Conservation (phyloP, 805 yeast species). For the Schwanniomyces polymorphus region DNA sequence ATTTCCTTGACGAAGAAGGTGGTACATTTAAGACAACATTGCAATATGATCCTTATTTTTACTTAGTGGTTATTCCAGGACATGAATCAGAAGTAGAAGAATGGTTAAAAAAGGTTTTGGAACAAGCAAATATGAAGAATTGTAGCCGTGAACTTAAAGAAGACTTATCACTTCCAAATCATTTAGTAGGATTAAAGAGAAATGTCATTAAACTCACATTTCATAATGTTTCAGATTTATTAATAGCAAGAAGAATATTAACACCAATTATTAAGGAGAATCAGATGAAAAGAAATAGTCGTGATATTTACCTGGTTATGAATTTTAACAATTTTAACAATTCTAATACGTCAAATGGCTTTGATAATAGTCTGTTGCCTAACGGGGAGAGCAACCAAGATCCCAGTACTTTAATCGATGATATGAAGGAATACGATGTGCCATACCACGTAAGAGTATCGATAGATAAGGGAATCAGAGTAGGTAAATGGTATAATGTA, state of each 20-base stretch:
- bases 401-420: slow-evolving; percentile 68
- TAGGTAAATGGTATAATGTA: slow-evolving; percentile 94
- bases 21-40: slow-evolving; percentile 89
- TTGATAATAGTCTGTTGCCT: slow-evolving; percentile 8
- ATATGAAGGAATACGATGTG: slow-evolving; percentile 90
- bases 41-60: slow-evolving; percentile 84
- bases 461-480: slow-evolving; percentile 84
- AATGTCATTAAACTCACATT: slow-evolving; percentile 68
- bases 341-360: slow-evolving; percentile 28
- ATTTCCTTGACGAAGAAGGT: slow-evolving; percentile 94
- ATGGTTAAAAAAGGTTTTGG: slow-evolving; percentile 66
- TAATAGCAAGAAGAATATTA: slow-evolving; percentile 69
- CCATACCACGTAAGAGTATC: slow-evolving; percentile 96
- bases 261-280: slow-evolving; percentile 73
- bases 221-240: slow-evolving; percentile 70
- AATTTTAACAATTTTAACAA: slow-evolving; percentile 36
- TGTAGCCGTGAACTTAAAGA: slow-evolving; percentile 64
- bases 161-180: slow-evolving; percentile 82
- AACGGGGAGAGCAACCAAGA: slow-evolving; percentile 32
- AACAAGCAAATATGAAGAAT: slow-evolving; percentile 54
- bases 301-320: slow-evolving; percentile 65
- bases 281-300: slow-evolving; percentile 56
- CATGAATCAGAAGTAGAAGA: slow-evolving; percentile 83
- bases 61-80: slow-evolving; percentile 62
- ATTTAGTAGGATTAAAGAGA: slow-evolving; percentile 72